Conservation (phyloP, 805 yeast genomes). For the Naumovozyma baii region DNA sequence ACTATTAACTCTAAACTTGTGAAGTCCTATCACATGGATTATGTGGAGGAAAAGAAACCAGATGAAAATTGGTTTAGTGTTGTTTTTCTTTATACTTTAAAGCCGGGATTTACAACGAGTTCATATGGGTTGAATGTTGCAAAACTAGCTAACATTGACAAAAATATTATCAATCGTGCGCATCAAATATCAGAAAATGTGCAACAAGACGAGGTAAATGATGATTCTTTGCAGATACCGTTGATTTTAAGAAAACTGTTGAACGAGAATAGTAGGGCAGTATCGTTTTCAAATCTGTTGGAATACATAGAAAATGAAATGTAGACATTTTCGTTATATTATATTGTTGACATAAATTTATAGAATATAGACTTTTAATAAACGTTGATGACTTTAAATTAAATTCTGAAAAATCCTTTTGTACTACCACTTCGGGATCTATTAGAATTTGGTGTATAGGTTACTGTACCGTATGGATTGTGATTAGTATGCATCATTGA, state of each 20-base stretch:
- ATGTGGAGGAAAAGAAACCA: constrained; percentile 32
- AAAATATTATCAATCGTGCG: constrained; percentile 38
- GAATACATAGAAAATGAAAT: not conserved
- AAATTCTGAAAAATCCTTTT: constrained; percentile 24
- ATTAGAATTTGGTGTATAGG: constrained; percentile 33
- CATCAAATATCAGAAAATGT: constrained; percentile 20
- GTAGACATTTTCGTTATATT: no score
- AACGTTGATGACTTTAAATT: not conserved
- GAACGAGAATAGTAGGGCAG: not conserved
- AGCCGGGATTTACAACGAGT: constrained; percentile 42
- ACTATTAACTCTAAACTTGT: constrained; percentile 38
- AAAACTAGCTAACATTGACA: constrained; percentile 54
- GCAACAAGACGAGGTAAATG: constrained; percentile 8
- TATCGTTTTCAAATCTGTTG: not conserved
- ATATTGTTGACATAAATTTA: no score
- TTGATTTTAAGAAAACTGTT: constrained; percentile 6
- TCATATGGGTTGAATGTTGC: constrained; percentile 87
- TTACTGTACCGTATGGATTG: constrained; percentile 34
- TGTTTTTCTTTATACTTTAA: constrained; percentile 44
- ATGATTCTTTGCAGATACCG: constrained; percentile 4
- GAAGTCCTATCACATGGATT: constrained; percentile 67
- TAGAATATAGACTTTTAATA: not conserved
- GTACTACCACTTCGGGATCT: constrained; percentile 35
- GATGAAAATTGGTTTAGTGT: constrained; percentile 35
- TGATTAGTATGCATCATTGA: constrained; percentile 40